Percentiles rank a stretch among this genome's conserved stretches.
These are phyloP conservation scores for Tolypocladium sp. DNA, from an alignment of 2,329 filamentous ascomycete genomes.

Conservation along the genomic window DNA sequence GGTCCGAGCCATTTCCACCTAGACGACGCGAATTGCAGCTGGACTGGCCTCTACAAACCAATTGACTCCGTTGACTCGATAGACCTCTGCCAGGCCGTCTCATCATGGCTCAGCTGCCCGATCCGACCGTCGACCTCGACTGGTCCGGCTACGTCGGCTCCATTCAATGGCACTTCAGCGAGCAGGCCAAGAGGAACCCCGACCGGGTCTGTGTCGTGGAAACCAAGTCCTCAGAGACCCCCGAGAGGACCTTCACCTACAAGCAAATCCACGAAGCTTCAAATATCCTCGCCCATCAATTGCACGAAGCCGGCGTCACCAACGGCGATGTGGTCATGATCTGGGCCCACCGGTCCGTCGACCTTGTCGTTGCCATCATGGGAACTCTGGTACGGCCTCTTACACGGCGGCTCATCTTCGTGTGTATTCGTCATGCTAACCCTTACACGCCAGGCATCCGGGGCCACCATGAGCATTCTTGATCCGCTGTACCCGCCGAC, in stretches of 20 bases:
- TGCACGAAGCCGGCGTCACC: constrained; percentile 63
- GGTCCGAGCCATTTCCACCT: background rate
- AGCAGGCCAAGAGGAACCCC: constrained; percentile 59
- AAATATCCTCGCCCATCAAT: constrained; percentile 70
- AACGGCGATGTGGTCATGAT: constrained; percentile 90
- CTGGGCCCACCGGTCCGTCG: constrained; percentile 70
- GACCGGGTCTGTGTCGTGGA: constrained; percentile 44
- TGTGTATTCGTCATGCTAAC: background rate
- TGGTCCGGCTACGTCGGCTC: constrained; percentile 55
- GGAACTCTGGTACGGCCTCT: constrained; percentile 40
- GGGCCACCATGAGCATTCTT: constrained; percentile 56
- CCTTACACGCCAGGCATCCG: constrained; percentile 32
- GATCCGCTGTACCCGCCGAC: constrained; percentile 47
- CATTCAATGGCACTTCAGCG: constrained; percentile 62
- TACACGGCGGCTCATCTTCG: background rate
- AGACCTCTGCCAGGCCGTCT: background rate
- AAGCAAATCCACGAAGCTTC: constrained; percentile 77
- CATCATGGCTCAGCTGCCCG: constrained; percentile 33
- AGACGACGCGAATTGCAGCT: no score
- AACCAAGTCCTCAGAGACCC: constrained; percentile 34
- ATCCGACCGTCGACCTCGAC: constrained; percentile 58
- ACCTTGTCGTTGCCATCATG: constrained; percentile 63
- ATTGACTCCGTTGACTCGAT: background rate
- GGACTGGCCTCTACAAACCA: no score
- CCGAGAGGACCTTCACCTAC: constrained; percentile 69